Conservation (phyloP, 169 alveolate genomes). For the Plasmodium relictum region DNA sequence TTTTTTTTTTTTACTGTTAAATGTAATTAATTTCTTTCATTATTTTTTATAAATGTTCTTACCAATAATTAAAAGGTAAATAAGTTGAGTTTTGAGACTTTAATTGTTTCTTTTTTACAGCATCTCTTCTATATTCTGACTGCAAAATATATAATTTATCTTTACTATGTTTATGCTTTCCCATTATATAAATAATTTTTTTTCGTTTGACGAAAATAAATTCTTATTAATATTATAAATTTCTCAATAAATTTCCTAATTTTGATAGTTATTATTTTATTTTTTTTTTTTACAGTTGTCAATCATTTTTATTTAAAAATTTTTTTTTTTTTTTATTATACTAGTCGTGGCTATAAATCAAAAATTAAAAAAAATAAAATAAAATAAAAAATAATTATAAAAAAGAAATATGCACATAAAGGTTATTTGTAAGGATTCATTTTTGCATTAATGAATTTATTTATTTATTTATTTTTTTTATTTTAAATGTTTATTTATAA, state of each 20-base stretch:
- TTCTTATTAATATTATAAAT: neutral
- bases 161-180: slow-evolving; percentile 94
- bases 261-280: neutral
- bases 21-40: neutral
- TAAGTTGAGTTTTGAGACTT: slow-evolving; percentile 34
- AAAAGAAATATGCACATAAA: slow-evolving; percentile 3
- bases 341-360: slow-evolving; percentile 6
- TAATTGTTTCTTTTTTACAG: slow-evolving; percentile 82
- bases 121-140: slow-evolving; percentile 90
- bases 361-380: neutral
- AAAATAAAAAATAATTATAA: neutral
- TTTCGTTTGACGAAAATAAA: neutral
- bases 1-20: neutral
- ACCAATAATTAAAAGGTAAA: slow-evolving; percentile 71
- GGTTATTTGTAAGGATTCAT: slow-evolving; percentile 23
- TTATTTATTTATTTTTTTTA: neutral
- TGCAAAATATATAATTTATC: slow-evolving; percentile 93
- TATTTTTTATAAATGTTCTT: slow-evolving; percentile 10
- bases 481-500: neutral
- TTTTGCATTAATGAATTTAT: neutral
- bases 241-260: neutral
- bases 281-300: neutral
- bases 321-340: slow-evolving; percentile 28
- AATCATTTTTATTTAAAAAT: neutral
- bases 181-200: slow-evolving; percentile 80